Conservation (phyloP, 768 basidiomycete species). For the Lentinula boryana region DNA sequence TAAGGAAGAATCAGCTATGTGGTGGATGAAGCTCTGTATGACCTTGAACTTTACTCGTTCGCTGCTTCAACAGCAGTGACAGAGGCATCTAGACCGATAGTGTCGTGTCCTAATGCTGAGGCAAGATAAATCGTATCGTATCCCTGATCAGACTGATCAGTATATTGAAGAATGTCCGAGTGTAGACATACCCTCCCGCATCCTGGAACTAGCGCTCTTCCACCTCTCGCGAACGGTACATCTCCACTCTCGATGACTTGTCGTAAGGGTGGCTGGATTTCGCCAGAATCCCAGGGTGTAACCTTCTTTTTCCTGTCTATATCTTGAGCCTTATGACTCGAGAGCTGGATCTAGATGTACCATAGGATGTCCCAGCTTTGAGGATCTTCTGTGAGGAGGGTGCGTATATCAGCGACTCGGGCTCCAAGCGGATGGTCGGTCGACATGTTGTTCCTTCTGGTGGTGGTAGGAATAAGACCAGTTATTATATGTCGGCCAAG, state of each 20-base stretch:
- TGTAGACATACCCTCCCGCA: constrained; percentile 41
- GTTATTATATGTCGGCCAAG: background rate
- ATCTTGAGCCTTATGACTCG: background rate
- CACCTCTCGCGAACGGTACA: constrained; percentile 34
- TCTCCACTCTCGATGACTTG: constrained; percentile 43
- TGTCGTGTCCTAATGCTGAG: constrained; percentile 37
- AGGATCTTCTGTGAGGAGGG: constrained; percentile 18
- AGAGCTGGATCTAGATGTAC: constrained; percentile 6
- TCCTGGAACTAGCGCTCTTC: constrained; percentile 46
- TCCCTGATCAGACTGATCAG: constrained; percentile 31
- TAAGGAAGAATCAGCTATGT: background rate
- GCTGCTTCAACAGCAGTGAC: constrained; percentile 46
- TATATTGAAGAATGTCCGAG: background rate
- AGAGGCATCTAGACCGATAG: constrained; percentile 52
- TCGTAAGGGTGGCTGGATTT: constrained; percentile 47
- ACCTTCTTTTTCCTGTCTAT: constrained; percentile 31
- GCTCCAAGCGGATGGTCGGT: background rate
- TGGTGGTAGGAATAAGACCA: background rate
- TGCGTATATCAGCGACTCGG: background rate
- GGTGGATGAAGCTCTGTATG: background rate
- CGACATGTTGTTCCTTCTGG: background rate
- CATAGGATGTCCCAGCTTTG: constrained; percentile 23
- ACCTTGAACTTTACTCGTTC: constrained; percentile 25
- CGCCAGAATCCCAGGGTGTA: constrained; percentile 62
- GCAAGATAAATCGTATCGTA: constrained; percentile 58